These are phyloP conservation scores for Geranium incanum DNA, from an alignment of 441 rosid species.

Conservation along the genomic window DNA sequence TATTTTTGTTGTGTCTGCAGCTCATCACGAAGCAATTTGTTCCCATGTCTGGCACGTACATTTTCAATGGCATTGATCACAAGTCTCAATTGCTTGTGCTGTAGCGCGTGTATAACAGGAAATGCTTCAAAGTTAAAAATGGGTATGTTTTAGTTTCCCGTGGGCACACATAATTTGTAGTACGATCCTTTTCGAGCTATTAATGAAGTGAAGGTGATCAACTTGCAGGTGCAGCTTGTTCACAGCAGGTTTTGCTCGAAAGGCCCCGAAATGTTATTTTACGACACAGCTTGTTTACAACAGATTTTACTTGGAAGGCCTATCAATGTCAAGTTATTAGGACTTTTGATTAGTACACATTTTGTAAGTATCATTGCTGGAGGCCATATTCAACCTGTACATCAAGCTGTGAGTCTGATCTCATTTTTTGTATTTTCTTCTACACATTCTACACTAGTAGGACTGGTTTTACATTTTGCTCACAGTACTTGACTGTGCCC, in stretches of 20 bases:
- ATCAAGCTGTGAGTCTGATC: no score
- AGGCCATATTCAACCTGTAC: neutral
- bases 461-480: no score
- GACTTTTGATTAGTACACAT: neutral
- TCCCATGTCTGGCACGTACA: constrained; percentile 76
- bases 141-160: constrained; percentile 14
- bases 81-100: constrained; percentile 62
- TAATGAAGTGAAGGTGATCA: constrained; percentile 3
- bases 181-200: neutral
- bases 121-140: constrained; percentile 11
- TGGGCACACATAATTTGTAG: neutral
- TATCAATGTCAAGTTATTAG: neutral
- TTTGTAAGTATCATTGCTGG: neutral
- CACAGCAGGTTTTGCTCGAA: neutral
- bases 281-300: neutral
- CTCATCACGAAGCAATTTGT: constrained; percentile 85
- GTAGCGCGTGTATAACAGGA: constrained; percentile 22
- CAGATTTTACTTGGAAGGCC: neutral
- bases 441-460: neutral
- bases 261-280: no score
- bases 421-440: neutral
- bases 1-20: constrained; percentile 30
- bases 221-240: neutral
- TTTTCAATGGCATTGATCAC: constrained; percentile 90
- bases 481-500: neutral